Evolutionary conservation across 2,329 filamentous ascomycete genomes (phyloP).

Genomic region (Microdochium trichocladiopsis): DNA sequence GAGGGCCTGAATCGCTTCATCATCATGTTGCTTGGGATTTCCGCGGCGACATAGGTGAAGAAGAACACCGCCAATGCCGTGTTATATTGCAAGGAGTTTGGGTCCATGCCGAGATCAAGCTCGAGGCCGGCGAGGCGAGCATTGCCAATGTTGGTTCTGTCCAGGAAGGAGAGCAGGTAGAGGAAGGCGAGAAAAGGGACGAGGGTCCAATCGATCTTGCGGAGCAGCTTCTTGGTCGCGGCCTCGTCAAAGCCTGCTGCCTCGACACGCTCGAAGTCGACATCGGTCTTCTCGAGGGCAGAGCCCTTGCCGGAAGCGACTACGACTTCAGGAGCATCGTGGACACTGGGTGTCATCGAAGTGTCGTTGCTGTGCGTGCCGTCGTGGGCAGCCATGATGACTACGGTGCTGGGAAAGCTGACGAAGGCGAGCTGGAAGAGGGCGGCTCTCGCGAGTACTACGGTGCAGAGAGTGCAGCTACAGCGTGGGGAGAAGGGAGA

Average conservation of each 20-base stretch:
- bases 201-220: constrained; percentile 32
- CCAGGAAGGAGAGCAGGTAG: constrained; percentile 38
- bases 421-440: neutral
- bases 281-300: neutral
- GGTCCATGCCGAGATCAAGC: constrained; percentile 20
- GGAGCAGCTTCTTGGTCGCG: constrained; percentile 26
- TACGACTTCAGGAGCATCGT: neutral
- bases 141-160: constrained; percentile 42
- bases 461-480: neutral
- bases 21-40: constrained; percentile 44
- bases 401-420: neutral
- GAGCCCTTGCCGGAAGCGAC: neutral
- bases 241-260: constrained; percentile 19
- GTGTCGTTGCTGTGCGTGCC: neutral
- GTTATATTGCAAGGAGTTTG: constrained; percentile 16
- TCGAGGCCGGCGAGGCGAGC: constrained; percentile 28
- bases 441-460: neutral
- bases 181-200: constrained; percentile 32
- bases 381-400: neutral
- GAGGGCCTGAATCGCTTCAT: constrained; percentile 39
- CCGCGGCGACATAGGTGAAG: constrained; percentile 36
- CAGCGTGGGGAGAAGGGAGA: neutral
- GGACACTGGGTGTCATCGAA: neutral
- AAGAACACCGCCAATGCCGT: constrained; percentile 35
- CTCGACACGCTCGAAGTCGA: constrained; percentile 8